Evolutionary conservation across 495 filamentous ascomycete genomes (phyloP), one percentile per base, ranked within the genome.

Genomic region (Aspergillus conjunctus): DNA sequence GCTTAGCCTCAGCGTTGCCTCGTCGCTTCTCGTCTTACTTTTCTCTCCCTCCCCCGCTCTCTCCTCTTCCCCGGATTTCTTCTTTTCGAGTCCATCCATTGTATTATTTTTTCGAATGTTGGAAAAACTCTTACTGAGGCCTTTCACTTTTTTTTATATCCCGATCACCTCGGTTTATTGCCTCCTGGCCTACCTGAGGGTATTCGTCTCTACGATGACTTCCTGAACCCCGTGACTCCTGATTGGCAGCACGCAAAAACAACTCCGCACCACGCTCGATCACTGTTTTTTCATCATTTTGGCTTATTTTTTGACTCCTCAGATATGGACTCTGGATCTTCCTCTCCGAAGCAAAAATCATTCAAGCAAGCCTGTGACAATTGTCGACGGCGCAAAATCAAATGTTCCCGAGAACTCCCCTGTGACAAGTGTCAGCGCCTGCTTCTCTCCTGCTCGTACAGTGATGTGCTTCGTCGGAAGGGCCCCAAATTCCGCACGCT

Each of bases 391-490:
- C 74, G 77, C 43, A 79, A 79, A 52, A 77, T 79, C 58, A 79
- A 76, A 68, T 79, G 77, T 57, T 73, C 72, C 14, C 71, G 75
- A 58, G 73, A 76, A 48, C 63, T 74, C 0, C 77, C 77, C 3
- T 79, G 77, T 61, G 77, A 79, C 51, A 79, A 78, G 62, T 79
- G 77, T 17, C 71, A 76, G 51, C 73, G 73, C 1, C 66, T 79
- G n/a, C 66, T 79, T 14, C 66, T 79, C 21, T 78, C 75, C 30
- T 79, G 77, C 62, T 78, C 75, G 21, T 79, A 79, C 58, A 77
- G 74, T 53, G 75, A 78, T 48, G 68, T 78, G 0, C 64, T 79
- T 8, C 72, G 75, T 51, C 73, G 75, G 44, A 79, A 79, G 56
- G 77, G 77, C 11, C 77, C 77, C 50, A 79, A 78, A 54, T 78